These are phyloP conservation scores for Collybia sordida DNA, from an alignment of 768 basidiomycete species.

Conservation along the genomic window DNA sequence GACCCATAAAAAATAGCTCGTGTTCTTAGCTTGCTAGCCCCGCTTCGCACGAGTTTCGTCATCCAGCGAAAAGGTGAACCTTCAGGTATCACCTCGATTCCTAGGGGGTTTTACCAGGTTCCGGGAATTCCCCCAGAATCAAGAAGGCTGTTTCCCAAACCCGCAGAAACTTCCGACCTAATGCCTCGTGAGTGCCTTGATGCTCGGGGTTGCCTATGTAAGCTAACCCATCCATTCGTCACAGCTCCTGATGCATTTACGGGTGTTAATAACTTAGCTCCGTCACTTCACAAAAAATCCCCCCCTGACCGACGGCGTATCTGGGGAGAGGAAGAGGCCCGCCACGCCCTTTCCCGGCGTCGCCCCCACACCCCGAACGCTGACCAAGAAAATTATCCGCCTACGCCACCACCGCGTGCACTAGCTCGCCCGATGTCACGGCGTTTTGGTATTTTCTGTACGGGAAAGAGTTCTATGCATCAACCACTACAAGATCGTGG, in stretches of 20 bases:
- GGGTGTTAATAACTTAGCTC: background rate
- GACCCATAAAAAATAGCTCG: background rate
- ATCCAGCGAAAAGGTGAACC: constrained; percentile 18
- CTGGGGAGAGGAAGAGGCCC: constrained; percentile 13
- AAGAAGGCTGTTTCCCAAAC: too few species aligned
- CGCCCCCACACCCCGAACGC: constrained; percentile 23
- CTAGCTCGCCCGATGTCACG: constrained; percentile 26
- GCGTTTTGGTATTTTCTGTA: constrained; percentile 41
- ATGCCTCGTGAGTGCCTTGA: constrained; percentile 37
- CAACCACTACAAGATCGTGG: constrained; percentile 11
- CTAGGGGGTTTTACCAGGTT: background rate
- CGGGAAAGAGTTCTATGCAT: constrained; percentile 33
- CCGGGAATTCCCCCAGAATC: too few species aligned
- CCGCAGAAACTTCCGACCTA: constrained; percentile 4
- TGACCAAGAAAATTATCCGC: constrained; percentile 30
- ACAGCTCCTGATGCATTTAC: constrained; percentile 39
- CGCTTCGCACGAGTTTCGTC: constrained; percentile 28
- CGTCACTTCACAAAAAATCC: background rate
- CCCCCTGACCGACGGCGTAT: constrained; percentile 8
- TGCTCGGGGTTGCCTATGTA: constrained; percentile 5
- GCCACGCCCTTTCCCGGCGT: constrained; percentile 11
- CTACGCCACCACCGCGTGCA: constrained; percentile 9
- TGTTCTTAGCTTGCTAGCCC: constrained; percentile 31
- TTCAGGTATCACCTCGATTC: background rate
- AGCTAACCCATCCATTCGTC: constrained; percentile 8